A percentile compares a stretch with the other conserved stretches of the same genome.
These are phyloP conservation scores for Verticillium alfalfae DNA, from an alignment of 2,329 filamentous ascomycete genomes.

Conservation along the genomic window DNA sequence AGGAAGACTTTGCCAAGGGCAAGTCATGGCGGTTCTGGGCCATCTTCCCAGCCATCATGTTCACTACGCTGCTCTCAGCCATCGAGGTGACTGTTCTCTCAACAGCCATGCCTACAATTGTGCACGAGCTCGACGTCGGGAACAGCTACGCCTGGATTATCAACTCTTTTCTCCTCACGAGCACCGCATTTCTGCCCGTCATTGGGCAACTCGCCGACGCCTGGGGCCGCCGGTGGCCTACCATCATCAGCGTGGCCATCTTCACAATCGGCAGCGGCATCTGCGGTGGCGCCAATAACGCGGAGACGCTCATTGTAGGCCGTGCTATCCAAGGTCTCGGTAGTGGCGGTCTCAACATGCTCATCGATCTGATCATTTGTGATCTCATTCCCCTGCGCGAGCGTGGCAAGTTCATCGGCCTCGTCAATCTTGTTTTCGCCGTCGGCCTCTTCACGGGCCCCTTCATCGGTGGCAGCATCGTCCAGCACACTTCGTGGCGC, in stretches of 20 bases:
- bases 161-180: conserved; percentile 17
- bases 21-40: not conserved
- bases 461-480: conserved; percentile 6
- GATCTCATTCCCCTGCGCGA: conserved; percentile 39
- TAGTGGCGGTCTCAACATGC: conserved; percentile 26
- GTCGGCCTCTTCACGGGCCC: conserved; percentile 21
- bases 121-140: conserved; percentile 10
- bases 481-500: conserved; percentile 5
- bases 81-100: conserved; percentile 20
- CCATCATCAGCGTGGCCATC: conserved; percentile 23
- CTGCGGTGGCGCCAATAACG: conserved; percentile 21
- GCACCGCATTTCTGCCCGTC: conserved; percentile 59
- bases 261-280: conserved; percentile 32
- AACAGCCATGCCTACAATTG: conserved; percentile 20
- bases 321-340: conserved; percentile 27
- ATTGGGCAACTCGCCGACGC: conserved; percentile 53
- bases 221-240: conserved; percentile 31
- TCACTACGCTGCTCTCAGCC: not conserved
- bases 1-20: not conserved
- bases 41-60: conserved; percentile 1
- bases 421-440: conserved; percentile 22
- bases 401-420: conserved; percentile 30
- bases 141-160: conserved; percentile 21
- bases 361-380: conserved; percentile 29
- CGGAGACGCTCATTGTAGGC: conserved; percentile 28